These are phyloP conservation scores for Carex myosuroides DNA, from an alignment of 176 grass and related monocot genomes.

Conservation along the genomic window DNA sequence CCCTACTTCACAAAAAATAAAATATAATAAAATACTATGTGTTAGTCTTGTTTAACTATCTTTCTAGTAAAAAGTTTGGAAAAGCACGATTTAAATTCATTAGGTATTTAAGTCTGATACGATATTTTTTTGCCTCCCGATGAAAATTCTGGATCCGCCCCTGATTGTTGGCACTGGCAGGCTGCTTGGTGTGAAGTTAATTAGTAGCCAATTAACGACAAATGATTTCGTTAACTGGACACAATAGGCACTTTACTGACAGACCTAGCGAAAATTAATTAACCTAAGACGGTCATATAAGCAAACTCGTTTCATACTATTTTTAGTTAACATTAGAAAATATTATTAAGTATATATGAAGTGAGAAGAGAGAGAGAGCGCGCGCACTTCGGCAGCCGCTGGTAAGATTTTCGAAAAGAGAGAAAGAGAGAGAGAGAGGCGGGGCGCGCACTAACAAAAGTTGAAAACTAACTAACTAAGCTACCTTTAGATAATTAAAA, in stretches of 20 bases:
- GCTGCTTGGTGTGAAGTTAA: neutral
- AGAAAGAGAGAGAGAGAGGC: neutral
- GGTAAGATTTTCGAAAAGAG: neutral
- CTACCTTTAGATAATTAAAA: neutral
- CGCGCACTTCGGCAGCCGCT: neutral
- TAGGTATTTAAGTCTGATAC: too few species aligned
- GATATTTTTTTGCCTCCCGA: too few species aligned
- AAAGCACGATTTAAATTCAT: neutral
- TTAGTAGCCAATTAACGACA: neutral
- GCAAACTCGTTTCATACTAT: neutral
- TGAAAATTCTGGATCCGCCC: too few species aligned
- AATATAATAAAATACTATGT: too few species aligned
- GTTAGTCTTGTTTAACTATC: neutral
- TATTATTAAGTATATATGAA: neutral
- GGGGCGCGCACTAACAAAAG: constrained; percentile 3
- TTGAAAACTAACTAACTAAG: constrained; percentile 10
- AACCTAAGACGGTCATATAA: neutral
- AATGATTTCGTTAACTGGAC: neutral
- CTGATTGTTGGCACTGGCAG: neutral
- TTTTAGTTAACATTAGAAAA: neutral
- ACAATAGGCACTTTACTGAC: neutral
- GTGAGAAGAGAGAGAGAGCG: neutral
- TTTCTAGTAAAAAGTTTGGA: neutral
- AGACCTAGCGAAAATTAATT: neutral
- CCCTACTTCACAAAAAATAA: too few species aligned